Conservation (phyloP, 2,329 filamentous ascomycete species). For the Huntiella omanensis region DNA sequence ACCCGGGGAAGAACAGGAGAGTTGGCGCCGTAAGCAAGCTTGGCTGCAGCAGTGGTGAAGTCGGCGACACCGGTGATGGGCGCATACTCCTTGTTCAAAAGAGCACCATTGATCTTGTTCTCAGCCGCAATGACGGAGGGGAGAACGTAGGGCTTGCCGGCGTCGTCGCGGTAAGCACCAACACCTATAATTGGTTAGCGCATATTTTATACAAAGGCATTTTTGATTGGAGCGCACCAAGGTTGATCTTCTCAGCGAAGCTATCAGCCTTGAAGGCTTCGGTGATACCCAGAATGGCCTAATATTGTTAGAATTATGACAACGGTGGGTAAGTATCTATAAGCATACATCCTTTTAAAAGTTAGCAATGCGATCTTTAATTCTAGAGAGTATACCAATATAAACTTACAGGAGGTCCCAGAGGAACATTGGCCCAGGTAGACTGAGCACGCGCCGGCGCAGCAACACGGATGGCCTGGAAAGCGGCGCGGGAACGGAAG, state of each 20-base stretch:
- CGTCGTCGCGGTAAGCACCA: conserved; percentile 93
- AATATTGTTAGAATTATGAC: conserved; percentile 8
- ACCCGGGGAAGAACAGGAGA: conserved; percentile 61
- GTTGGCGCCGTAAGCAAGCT: conserved; percentile 75
- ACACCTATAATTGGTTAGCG: conserved; percentile 39
- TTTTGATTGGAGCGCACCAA: conserved; percentile 37
- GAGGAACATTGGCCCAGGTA: conserved; percentile 76
- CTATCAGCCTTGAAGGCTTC: conserved; percentile 97
- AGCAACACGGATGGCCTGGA: conserved; percentile 20
- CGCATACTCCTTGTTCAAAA: conserved; percentile 91
- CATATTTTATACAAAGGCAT: not conserved
- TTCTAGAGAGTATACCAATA: not conserved
- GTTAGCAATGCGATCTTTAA: conserved; percentile 4
- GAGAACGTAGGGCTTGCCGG: conserved; percentile 94
- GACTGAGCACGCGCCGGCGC: conserved; percentile 41
- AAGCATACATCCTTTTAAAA: conserved; percentile 9
- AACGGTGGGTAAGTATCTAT: not conserved
- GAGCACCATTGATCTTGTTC: conserved; percentile 59
- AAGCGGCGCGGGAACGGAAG: conserved; percentile 25
- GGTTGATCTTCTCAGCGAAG: conserved; percentile 92
- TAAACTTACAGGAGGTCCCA: conserved; percentile 74
- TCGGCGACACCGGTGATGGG: conserved; percentile 90
- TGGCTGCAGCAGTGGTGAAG: conserved; percentile 81
- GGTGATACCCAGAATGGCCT: conserved; percentile 84
- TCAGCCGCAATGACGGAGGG: conserved; percentile 83